Percentiles rank a stretch among this genome's conserved stretches.
Evolutionary conservation across 1,139 yeast species (phyloP).

Genomic region (Saccharomyces uvarum): DNA sequence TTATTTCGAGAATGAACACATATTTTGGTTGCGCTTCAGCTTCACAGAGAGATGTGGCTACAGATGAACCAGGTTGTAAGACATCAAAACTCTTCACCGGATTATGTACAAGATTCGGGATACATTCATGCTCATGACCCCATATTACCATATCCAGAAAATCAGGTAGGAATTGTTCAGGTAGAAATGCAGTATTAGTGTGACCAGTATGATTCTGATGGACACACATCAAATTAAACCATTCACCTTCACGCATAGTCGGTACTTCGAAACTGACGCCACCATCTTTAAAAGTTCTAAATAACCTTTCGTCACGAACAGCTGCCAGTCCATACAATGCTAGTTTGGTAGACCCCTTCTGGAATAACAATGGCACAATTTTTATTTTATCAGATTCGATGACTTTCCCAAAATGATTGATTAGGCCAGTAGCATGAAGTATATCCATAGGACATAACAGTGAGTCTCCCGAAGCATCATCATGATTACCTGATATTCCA

Average conservation of each 20-base stretch:
- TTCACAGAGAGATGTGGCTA: constrained; percentile 82
- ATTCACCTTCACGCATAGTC: constrained; percentile 42
- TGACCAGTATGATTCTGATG: constrained; percentile 87
- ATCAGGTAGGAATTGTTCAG: constrained; percentile 74
- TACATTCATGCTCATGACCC: constrained; percentile 98
- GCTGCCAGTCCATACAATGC: constrained; percentile 87
- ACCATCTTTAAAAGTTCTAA: constrained; percentile 74
- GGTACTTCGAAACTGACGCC: constrained; percentile 76
- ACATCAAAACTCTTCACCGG: constrained; percentile 67
- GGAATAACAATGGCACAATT: constrained; percentile 70
- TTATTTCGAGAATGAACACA: constrained; percentile 62
- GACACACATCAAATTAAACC: constrained; percentile 81
- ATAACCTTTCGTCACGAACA: constrained; percentile 81
- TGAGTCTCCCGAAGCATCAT: constrained; percentile 88
- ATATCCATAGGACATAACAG: constrained; percentile 84
- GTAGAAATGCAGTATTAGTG: constrained; percentile 72
- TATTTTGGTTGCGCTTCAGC: constrained; percentile 75
- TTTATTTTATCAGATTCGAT: constrained; percentile 66
- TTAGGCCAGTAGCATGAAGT: constrained; percentile 68
- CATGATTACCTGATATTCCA: constrained; percentile 94
- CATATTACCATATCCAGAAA: constrained; percentile 78
- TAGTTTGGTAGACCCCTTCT: constrained; percentile 72
- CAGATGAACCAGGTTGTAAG: constrained; percentile 89
- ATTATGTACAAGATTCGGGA: constrained; percentile 61
- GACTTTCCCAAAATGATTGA: constrained; percentile 86